Base-by-base conservation (phyloP, 176 grass and related monocot species). In the Triticum turgidum region DNA sequence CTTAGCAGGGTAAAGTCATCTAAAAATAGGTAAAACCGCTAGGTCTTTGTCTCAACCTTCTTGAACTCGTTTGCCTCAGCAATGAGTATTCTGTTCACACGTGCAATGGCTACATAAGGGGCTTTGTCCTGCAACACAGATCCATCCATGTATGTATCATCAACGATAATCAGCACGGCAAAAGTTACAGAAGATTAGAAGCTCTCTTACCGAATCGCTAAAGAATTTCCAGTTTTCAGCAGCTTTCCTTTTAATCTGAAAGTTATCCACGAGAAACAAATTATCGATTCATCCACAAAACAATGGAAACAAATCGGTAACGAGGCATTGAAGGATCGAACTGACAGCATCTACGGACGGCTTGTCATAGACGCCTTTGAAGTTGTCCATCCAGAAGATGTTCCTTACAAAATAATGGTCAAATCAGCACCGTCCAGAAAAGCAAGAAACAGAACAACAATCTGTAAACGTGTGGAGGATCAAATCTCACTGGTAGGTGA, bases 401-500 rank as follows among this genome's bases (percentile, higher is more conserved):
- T 73, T 0, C 70, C 70, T 73, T 45, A 73, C 70, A 11, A 73
- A 73, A 73, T 73, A 11, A 45, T 73, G 38, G 70, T 73, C 11
- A 73, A 73, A 73, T 73, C 39, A 73, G 70, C 17, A 4, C 67
- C 67, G 8, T 69, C 67, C 7, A 69, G 67, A 73, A 73, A 73
- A 45, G 38, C 11, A 25, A 73, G 44, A 58, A 58, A 58, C 17
- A 21, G 54, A 58, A 58, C 15, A 58, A 58, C 54, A 58, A 21
- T 20, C 54, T 20, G 67, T 11, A 69, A 21, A 35, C 17, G 33
- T 38, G 33, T 38, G 33, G 33, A 69, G 17, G 67, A 38, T 69
- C 67, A 38, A 34, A 69, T 69, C 67, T 69, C 33, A 69, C 67
- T 11, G 15, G 33, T 69, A 69, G 67, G 0, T 10, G 32, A 21